Evolutionary conservation across 768 basidiomycete genomes (phyloP).

Genomic region (Hebeloma cylindrosporum): DNA sequence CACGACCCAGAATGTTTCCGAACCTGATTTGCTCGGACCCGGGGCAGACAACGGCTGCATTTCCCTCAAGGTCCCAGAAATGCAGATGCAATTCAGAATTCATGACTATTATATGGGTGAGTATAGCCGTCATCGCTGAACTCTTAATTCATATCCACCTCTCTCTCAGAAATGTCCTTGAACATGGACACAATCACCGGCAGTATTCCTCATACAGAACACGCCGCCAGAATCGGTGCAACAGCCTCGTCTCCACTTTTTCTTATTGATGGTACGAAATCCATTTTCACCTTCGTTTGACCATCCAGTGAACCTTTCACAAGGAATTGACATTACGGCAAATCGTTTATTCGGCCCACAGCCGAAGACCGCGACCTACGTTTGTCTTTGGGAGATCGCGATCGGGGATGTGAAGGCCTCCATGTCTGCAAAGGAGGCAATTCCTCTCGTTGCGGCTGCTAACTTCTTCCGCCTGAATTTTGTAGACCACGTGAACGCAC

Average conservation of each 20-base stretch:
- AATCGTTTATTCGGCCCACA: constrained; percentile 89
- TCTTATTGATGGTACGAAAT: constrained; percentile 51
- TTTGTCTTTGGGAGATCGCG: constrained; percentile 92
- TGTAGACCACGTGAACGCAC: constrained; percentile 75
- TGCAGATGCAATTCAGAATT: constrained; percentile 75
- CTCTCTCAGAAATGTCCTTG: constrained; percentile 68
- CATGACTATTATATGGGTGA: constrained; percentile 90
- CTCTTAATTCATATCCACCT: background rate
- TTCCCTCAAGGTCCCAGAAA: constrained; percentile 57
- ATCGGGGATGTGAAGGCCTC: constrained; percentile 61
- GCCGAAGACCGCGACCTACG: constrained; percentile 80
- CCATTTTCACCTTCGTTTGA: no score
- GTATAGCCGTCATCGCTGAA: background rate
- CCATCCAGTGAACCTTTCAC: no score
- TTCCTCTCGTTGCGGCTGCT: constrained; percentile 50
- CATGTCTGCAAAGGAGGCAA: constrained; percentile 53
- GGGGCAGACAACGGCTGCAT: constrained; percentile 26
- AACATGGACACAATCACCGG: constrained; percentile 66
- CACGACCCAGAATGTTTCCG: constrained; percentile 32
- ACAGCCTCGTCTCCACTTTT: constrained; percentile 36
- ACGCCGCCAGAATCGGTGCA: constrained; percentile 20
- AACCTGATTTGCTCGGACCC: constrained; percentile 15
- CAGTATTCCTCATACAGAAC: constrained; percentile 44
- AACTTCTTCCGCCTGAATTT: constrained; percentile 69
- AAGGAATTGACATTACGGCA: constrained; percentile 77